phyloP scores from a whole-genome alignment of 2,329 filamentous ascomycete genomes.

The Bertia moriformis region DNA sequence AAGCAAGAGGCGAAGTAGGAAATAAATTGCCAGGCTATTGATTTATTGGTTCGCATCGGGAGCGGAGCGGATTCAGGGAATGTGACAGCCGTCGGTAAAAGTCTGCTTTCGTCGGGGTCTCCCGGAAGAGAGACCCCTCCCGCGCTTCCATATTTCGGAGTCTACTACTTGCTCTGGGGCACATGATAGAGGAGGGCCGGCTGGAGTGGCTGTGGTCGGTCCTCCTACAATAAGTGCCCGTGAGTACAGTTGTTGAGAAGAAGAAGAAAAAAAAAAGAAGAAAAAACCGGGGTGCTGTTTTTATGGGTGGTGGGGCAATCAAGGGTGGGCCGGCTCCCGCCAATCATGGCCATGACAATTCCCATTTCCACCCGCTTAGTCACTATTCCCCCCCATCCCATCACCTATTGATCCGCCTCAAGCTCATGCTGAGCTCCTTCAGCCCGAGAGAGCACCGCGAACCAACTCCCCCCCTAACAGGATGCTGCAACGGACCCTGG shows the following conservation, averaged over 20 bases:
- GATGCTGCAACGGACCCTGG: background rate
- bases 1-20: too few relatives aligned
- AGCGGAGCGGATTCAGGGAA: background rate
- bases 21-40: too few relatives aligned
- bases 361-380: too few relatives aligned
- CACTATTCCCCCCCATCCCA: too few relatives aligned
- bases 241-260: background rate
- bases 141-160: background rate
- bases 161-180: background rate
- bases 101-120: background rate
- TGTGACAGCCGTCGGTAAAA: background rate
- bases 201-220: background rate
- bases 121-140: background rate
- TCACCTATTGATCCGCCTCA: too few relatives aligned
- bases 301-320: background rate
- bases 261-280: background rate
- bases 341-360: too few relatives aligned
- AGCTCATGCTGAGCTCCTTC: too few relatives aligned
- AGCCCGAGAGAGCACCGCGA: too few relatives aligned
- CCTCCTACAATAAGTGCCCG: background rate
- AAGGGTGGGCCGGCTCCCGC: too few relatives aligned
- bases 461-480: too few relatives aligned
- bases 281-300: background rate
- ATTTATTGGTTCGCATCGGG: too few relatives aligned
- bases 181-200: background rate